Conservation (phyloP, 192 early-diverging fungal species). For the Coemansia sp. region DNA sequence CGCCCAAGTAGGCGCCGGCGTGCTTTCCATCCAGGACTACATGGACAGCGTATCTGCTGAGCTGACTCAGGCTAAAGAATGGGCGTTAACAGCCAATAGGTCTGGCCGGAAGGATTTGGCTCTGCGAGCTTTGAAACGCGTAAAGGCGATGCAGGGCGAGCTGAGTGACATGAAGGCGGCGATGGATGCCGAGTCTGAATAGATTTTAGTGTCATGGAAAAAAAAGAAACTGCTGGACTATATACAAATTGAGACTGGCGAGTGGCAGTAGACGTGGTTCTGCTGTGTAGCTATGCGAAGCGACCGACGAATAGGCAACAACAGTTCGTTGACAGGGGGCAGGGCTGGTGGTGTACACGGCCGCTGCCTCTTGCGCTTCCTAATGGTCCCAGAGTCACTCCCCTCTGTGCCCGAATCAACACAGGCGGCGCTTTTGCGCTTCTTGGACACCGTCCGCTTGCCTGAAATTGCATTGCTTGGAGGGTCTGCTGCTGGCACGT, state of each 20-base stretch:
- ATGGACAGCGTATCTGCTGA: conserved; percentile 36
- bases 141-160: conserved; percentile 53
- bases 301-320: conserved; percentile 29
- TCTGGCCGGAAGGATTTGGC: conserved; percentile 41
- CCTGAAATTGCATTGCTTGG: background rate
- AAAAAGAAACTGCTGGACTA: background rate
- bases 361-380: conserved; percentile 3
- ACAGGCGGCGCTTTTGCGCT: conserved; percentile 7
- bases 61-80: conserved; percentile 29
- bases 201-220: background rate
- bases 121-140: conserved; percentile 41
- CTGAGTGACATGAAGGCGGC: conserved; percentile 46
- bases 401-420: background rate
- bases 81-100: conserved; percentile 46
- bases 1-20: conserved; percentile 47
- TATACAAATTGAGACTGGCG: conserved; percentile 34
- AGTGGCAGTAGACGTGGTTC: conserved; percentile 16
- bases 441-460: background rate
- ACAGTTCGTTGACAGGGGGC: background rate
- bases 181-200: conserved; percentile 27
- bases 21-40: conserved; percentile 42
- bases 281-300: conserved; percentile 37
- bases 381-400: background rate
- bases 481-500: background rate
- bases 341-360: background rate